A percentile compares a stretch with the other conserved stretches of the same genome.
These are phyloP conservation scores for Aspergillus terreus DNA, from an alignment of 2,329 filamentous ascomycete genomes.

Conservation along the genomic window DNA sequence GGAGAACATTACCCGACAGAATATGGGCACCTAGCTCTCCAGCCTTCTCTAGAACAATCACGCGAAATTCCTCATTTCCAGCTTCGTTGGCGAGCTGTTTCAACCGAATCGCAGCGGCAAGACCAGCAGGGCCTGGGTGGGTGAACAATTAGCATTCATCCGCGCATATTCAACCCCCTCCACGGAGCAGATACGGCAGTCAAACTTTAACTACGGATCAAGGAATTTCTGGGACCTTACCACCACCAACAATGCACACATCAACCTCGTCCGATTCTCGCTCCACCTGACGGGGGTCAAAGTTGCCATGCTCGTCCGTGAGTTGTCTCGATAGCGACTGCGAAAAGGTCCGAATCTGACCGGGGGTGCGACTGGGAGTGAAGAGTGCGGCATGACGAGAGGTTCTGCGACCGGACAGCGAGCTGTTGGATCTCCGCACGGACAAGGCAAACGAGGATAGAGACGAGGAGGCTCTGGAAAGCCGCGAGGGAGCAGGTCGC, in stretches of 20 bases:
- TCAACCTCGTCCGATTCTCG: conserved; percentile 92
- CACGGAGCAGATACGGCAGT: too few relatives aligned
- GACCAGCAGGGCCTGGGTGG: conserved; percentile 70
- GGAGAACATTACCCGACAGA: conserved; percentile 89
- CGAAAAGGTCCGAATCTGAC: conserved; percentile 44
- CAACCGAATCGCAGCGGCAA: conserved; percentile 87
- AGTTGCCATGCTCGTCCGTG: conserved; percentile 52
- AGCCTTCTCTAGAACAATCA: conserved; percentile 89
- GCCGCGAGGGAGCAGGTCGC: conserved; percentile 25
- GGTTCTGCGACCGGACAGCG: conserved; percentile 16
- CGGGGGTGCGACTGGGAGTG: conserved; percentile 8
- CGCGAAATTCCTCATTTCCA: conserved; percentile 92
- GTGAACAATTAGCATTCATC: background rate
- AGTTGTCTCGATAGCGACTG: conserved; percentile 38
- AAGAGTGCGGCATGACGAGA: conserved; percentile 21
- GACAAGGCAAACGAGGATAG: conserved; percentile 19
- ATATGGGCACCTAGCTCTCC: conserved; percentile 94
- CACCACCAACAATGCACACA: conserved; percentile 93
- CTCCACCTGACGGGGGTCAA: conserved; percentile 67
- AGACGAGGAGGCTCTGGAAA: conserved; percentile 25
- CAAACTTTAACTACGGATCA: too few relatives aligned
- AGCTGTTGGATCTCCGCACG: conserved; percentile 16
- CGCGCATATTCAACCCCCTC: too few relatives aligned
- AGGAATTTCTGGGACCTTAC: conserved; percentile 35
- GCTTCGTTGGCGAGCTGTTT: conserved; percentile 94